Conservation (phyloP, 2,329 filamentous ascomycete species). For the Cordyceps pruinosa region DNA sequence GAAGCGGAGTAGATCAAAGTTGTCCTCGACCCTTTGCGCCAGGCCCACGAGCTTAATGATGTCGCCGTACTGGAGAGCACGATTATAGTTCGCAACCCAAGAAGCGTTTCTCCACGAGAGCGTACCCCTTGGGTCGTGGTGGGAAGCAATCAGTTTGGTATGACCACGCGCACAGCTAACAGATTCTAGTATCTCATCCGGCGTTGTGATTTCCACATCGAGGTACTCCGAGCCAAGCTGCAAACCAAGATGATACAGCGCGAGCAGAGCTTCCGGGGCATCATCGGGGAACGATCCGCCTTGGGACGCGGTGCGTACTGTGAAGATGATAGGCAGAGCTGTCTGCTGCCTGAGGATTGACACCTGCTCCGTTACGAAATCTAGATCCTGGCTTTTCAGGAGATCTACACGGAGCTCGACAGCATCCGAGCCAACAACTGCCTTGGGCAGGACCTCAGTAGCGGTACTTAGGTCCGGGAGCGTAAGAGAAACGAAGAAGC, state of each 20-base stretch:
- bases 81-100: conserved; percentile 87
- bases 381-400: conserved; percentile 65
- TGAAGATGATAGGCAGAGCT: conserved; percentile 82
- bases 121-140: conserved; percentile 75
- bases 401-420: conserved; percentile 93
- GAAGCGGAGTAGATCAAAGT: conserved; percentile 78
- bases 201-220: conserved; percentile 84
- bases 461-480: conserved; percentile 64
- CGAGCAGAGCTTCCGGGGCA: conserved; percentile 60
- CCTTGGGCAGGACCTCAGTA: conserved; percentile 58
- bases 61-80: conserved; percentile 81
- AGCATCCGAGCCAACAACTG: conserved; percentile 81
- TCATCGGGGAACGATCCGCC: conserved; percentile 82
- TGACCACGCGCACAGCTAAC: conserved; percentile 61
- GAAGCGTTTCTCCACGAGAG: conserved; percentile 89
- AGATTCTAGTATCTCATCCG: conserved; percentile 64
- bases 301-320: conserved; percentile 76
- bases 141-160: conserved; percentile 86
- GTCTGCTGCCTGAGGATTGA: conserved; percentile 67
- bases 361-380: conserved; percentile 77
- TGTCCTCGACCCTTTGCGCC: conserved; percentile 71
- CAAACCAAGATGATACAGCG: conserved; percentile 71
- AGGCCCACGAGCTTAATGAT: conserved; percentile 90
- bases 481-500: conserved; percentile 91
- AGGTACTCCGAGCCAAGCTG: conserved; percentile 86